These are phyloP conservation scores for Monosporascus sp. DNA, from an alignment of 2,329 filamentous ascomycete species.

Conservation along the genomic window DNA sequence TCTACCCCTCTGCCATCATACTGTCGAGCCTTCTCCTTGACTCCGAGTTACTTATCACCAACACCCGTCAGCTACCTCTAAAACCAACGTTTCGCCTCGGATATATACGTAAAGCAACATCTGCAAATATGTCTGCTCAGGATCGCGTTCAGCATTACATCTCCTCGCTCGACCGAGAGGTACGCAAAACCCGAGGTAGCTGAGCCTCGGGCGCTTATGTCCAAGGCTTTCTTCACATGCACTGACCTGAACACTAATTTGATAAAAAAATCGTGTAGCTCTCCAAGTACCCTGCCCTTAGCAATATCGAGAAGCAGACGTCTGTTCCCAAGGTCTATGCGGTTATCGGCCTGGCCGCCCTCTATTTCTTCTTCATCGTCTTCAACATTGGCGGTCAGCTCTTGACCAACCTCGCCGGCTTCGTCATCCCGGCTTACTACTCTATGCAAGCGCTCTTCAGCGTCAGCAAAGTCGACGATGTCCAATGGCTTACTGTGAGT, in stretches of 20 bases:
- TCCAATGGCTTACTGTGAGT: constrained; percentile 71
- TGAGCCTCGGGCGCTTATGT: constrained; percentile 1
- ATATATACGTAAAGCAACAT: constrained; percentile 6
- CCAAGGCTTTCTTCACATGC: constrained; percentile 10
- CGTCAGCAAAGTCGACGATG: constrained; percentile 67
- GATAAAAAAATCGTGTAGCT: constrained; percentile 47
- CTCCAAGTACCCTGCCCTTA: constrained; percentile 76
- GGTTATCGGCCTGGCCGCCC: constrained; percentile 66
- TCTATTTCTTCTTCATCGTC: constrained; percentile 89
- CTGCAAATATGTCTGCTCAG: constrained; percentile 62
- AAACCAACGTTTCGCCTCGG: constrained; percentile 5
- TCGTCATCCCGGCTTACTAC: constrained; percentile 79
- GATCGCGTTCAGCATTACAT: constrained; percentile 73
- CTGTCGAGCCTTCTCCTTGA: not conserved
- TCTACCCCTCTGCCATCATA: not conserved
- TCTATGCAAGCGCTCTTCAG: constrained; percentile 74
- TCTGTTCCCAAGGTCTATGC: constrained; percentile 81
- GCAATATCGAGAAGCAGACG: constrained; percentile 81
- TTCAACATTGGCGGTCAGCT: constrained; percentile 89
- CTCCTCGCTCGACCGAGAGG: constrained; percentile 77
- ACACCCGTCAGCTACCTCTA: constrained; percentile 2
- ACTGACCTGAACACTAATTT: constrained; percentile 9
- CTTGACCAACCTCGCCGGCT: constrained; percentile 80
- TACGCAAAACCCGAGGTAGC: constrained; percentile 33
- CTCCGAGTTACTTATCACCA: not conserved